Conservation (phyloP, 2,329 filamentous ascomycete species). For the Pseudocercospora pini-densiflorae region DNA sequence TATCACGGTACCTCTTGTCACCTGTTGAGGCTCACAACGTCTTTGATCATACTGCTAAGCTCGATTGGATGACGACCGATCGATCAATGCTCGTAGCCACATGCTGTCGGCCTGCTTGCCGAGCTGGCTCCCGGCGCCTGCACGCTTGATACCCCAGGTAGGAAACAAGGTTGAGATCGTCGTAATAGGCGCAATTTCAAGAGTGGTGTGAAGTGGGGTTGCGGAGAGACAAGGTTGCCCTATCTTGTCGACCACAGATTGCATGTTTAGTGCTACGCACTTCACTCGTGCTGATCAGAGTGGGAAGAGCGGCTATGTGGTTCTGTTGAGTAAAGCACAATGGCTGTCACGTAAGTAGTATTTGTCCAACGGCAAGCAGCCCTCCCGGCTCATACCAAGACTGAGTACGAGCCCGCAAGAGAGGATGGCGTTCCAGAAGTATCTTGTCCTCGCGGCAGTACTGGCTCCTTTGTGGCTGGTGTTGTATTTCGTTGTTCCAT, state of each 20-base stretch:
- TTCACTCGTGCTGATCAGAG: constrained; percentile 1
- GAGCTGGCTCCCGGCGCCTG: not conserved
- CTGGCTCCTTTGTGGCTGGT: constrained; percentile 22
- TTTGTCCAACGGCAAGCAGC: constrained; percentile 6
- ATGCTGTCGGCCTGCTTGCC: not conserved
- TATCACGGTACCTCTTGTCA: not conserved
- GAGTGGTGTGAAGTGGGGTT: not conserved
- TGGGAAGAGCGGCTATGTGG: constrained; percentile 1
- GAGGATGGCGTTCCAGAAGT: constrained; percentile 18
- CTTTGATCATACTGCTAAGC: not conserved
- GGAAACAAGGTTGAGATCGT: not conserved
- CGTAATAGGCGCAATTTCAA: not conserved
- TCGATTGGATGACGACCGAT: not conserved
- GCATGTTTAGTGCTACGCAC: not conserved
- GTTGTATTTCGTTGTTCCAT: constrained; percentile 29
- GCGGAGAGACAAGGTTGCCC: not conserved
- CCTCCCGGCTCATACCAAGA: not conserved
- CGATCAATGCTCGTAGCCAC: not conserved
- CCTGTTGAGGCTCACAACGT: not conserved
- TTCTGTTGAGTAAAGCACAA: not conserved
- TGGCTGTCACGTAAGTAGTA: constrained; percentile 11
- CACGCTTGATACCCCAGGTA: not conserved
- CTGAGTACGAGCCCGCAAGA: not conserved
- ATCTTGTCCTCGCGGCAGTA: constrained; percentile 18
- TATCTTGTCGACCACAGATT: not conserved